Percentiles rank a stretch among this genome's conserved stretches.
Conservation (phyloP, 2,329 filamentous ascomycete species). For the Penicillium sp. region DNA sequence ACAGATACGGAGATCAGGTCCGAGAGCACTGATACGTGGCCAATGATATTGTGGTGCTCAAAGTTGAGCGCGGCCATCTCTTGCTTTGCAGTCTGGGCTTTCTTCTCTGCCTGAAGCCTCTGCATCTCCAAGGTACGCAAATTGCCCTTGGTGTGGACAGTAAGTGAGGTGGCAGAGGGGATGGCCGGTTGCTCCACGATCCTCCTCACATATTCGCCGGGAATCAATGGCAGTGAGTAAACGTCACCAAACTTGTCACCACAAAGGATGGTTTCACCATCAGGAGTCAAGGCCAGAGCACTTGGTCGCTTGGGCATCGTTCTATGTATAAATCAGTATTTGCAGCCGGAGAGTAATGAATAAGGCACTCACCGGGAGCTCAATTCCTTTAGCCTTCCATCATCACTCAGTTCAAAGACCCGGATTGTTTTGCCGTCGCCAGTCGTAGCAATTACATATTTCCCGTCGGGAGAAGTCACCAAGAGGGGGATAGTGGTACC, state of each 20-base stretch:
- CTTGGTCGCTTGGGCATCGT: slow-evolving; percentile 88
- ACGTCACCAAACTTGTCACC: slow-evolving; percentile 98
- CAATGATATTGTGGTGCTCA: slow-evolving; percentile 76
- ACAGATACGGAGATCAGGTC: slow-evolving; percentile 62
- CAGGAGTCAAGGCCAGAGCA: slow-evolving; percentile 68
- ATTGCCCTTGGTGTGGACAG: slow-evolving; percentile 65
- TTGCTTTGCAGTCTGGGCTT: slow-evolving; percentile 36
- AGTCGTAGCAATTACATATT: slow-evolving; percentile 74
- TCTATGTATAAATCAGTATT: slow-evolving; percentile 46
- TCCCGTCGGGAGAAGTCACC: slow-evolving; percentile 62
- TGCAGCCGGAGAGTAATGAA: neutral
- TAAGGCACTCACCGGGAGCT: slow-evolving; percentile 65
- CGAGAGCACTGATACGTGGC: slow-evolving; percentile 94
- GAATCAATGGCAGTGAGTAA: slow-evolving; percentile 77
- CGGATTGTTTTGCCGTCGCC: slow-evolving; percentile 90
- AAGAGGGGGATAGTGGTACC: slow-evolving; percentile 69
- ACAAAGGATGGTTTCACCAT: slow-evolving; percentile 71
- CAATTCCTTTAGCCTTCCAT: slow-evolving; percentile 64
- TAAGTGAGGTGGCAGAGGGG: slow-evolving; percentile 58
- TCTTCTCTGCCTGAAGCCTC: slow-evolving; percentile 47
- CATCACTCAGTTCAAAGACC: slow-evolving; percentile 69
- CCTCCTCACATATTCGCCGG: slow-evolving; percentile 35
- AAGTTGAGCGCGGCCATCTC: slow-evolving; percentile 60
- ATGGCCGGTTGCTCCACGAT: slow-evolving; percentile 37
- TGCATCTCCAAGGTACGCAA: slow-evolving; percentile 59